Evolutionary conservation across 2,329 filamentous ascomycete genomes (phyloP), one percentile per base, ranked within the genome.

Genomic region (Ophiostoma perfectum): DNA sequence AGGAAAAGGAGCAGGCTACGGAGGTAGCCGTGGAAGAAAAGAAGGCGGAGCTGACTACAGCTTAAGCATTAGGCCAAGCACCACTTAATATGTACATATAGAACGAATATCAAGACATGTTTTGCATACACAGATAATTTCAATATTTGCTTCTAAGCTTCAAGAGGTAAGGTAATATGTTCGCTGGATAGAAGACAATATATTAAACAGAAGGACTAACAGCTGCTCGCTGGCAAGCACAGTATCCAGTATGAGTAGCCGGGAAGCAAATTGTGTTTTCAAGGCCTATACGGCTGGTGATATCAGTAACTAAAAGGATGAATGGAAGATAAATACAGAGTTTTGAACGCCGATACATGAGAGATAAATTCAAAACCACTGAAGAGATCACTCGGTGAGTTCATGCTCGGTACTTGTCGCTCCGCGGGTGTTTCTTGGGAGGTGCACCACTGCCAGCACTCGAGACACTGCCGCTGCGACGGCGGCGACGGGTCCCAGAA

Each of bases 1-100:
- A 93, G 76, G 82, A 85, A 44, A 45, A 64, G 5, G 42, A 64
- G 18, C 12, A 42, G 27, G 18, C 52, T 5, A 4, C 52, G 12
- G 45, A 6, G 42, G 42, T 3, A 6, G 7, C 42, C 11, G 42
- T 44, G 27, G 27, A 27, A 27, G 27, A 27, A 27, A 27, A 27
- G 27, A 27, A 27, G 27, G 27, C 27, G 27, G 27, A 27, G 27
- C 27, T 27, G 27, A 27, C 27, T 27, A 27, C 27, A 27, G 27
- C 27, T 27, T 27, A 27, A 27, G 27, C 27, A 27, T 27, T 27
- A 27, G 27, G 27, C 27, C 27, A 27, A 27, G 11, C n/a, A 55
- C 49, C 12, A 8, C 49, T 8, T 9, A 27, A 3, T 60, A 1
- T 60, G 18, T 60, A 60, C 27, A 60, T 60, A 60, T 49, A 49